These are phyloP conservation scores for Inga laurina DNA, from an alignment of 306 rosid species.

Conservation along the genomic window DNA sequence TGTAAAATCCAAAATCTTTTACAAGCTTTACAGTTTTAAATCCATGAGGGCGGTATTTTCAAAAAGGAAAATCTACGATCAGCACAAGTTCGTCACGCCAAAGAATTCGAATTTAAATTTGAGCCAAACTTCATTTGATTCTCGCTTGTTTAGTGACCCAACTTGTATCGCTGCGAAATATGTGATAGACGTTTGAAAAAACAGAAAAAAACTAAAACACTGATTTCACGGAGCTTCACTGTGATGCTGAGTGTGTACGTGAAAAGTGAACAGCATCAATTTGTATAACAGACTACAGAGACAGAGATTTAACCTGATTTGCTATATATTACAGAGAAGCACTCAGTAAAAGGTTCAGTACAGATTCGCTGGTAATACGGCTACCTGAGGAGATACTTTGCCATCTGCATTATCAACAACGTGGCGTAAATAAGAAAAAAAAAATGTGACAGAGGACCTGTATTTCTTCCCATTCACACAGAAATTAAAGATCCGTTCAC, in stretches of 20 bases:
- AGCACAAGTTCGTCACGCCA: not conserved
- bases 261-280: slow-evolving; percentile 2
- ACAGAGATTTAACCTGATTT: not conserved
- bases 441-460: not conserved
- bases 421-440: not conserved
- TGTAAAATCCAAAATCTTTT: too few relatives aligned
- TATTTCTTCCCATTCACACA: not conserved
- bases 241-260: not conserved
- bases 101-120: not conserved
- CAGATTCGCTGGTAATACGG: not conserved
- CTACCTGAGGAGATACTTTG: not conserved
- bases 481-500: not conserved
- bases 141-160: not conserved
- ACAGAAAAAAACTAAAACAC: not conserved
- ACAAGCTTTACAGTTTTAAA: not conserved
- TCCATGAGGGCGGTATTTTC: not conserved
- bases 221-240: not conserved
- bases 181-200: not conserved
- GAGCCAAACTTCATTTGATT: not conserved
- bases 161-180: not conserved
- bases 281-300: not conserved
- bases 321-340: not conserved
- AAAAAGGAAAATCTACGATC: not conserved
- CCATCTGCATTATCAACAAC: not conserved
- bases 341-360: not conserved